phyloP scores from a whole-genome alignment of 768 basidiomycete genomes.

The Roridomyces roridus region DNA sequence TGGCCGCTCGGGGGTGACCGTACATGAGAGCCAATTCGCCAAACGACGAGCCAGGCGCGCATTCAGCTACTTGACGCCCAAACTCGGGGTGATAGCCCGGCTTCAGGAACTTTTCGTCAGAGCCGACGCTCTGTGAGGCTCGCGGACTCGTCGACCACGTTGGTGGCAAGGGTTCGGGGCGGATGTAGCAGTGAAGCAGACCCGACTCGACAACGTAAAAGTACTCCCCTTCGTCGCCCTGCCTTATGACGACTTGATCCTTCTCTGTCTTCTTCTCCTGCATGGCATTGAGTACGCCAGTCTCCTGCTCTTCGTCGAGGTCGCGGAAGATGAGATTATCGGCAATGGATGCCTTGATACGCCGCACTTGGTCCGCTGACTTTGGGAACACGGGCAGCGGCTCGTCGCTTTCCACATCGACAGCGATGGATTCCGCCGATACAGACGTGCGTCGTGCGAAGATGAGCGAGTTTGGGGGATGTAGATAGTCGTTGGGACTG shows the following conservation, averaged over 20 bases:
- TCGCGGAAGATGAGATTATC: constrained; percentile 95
- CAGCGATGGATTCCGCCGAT: constrained; percentile 93
- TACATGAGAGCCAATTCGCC: constrained; percentile 99
- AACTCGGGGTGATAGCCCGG: constrained; percentile 72
- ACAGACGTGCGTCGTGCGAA: constrained; percentile 94
- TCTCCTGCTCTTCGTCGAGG: constrained; percentile 95
- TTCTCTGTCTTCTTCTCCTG: constrained; percentile 76
- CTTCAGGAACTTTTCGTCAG: constrained; percentile 63
- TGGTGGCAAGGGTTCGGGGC: constrained; percentile 67
- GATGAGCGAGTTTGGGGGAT: constrained; percentile 75
- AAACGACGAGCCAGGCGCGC: constrained; percentile 85
- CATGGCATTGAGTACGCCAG: constrained; percentile 94
- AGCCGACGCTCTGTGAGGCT: constrained; percentile 42
- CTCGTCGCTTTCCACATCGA: constrained; percentile 70
- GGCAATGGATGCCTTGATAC: constrained; percentile 87
- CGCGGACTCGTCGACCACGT: constrained; percentile 57
- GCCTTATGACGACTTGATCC: constrained; percentile 92
- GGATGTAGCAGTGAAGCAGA: constrained; percentile 82
- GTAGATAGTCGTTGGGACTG: constrained; percentile 69
- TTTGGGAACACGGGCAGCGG: constrained; percentile 81
- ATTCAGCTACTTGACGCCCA: constrained; percentile 85
- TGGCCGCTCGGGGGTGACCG: constrained; percentile 94
- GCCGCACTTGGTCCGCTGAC: constrained; percentile 79
- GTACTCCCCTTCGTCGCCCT: constrained; percentile 96
- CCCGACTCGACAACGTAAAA: constrained; percentile 98